These are phyloP conservation scores for Astrothelium macrocarpum DNA, from an alignment of 495 filamentous ascomycete genomes.

Conservation along the genomic window DNA sequence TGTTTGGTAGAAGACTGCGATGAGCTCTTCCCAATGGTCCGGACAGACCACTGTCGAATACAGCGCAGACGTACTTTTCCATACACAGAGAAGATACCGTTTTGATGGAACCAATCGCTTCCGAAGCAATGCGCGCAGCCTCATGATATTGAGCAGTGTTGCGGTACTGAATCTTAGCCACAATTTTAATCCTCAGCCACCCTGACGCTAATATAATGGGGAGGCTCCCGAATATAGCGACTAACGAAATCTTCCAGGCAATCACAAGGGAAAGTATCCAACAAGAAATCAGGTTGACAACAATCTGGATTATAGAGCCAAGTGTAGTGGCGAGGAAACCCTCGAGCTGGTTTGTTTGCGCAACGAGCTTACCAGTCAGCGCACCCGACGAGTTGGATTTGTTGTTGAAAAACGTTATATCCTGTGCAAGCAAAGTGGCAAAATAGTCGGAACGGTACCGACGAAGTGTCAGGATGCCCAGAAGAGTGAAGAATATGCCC, in stretches of 20 bases:
- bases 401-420: constrained; percentile 47
- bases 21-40: background rate
- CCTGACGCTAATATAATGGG: constrained; percentile 21
- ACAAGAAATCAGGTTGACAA: constrained; percentile 25
- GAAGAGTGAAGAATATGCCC: background rate
- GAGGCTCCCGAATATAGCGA: constrained; percentile 25
- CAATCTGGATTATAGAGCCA: constrained; percentile 22
- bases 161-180: constrained; percentile 23
- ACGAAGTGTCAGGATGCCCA: background rate
- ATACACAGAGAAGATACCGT: constrained; percentile 45
- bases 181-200: constrained; percentile 16
- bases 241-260: constrained; percentile 29
- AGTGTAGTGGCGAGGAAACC: constrained; percentile 28
- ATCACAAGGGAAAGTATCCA: constrained; percentile 24
- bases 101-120: constrained; percentile 45
- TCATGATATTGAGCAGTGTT: constrained; percentile 18
- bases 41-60: background rate
- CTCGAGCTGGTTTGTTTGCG: constrained; percentile 36
- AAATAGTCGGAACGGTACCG: constrained; percentile 31
- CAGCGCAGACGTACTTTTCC: constrained; percentile 10
- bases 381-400: constrained; percentile 53
- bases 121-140: constrained; percentile 36
- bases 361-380: constrained; percentile 46
- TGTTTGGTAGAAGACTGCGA: background rate
- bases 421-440: constrained; percentile 24